phyloP scores from a whole-genome alignment of 768 basidiomycete species.

The Lanmaoa rubissima region DNA sequence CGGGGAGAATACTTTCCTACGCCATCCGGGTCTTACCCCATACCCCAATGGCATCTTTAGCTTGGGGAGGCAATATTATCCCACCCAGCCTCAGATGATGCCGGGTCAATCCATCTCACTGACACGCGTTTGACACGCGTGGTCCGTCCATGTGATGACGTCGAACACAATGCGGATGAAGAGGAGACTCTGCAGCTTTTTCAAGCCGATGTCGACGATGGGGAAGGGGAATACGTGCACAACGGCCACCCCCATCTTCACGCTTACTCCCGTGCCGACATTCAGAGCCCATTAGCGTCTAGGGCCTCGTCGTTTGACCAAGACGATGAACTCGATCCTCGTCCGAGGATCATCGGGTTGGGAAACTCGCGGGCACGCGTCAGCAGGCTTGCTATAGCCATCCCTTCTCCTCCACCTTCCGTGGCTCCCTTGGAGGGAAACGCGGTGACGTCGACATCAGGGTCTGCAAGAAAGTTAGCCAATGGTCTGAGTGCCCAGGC shows the following conservation, averaged over 20 bases:
- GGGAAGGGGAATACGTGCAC: conserved; percentile 12
- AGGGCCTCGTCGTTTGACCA: conserved; percentile 1
- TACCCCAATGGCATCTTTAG: conserved; percentile 36
- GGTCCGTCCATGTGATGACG: conserved; percentile 9
- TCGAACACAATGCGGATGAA: conserved; percentile 21
- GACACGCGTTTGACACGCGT: conserved; percentile 33
- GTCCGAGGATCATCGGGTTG: conserved; percentile 30
- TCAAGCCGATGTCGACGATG: conserved; percentile 22
- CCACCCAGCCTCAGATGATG: conserved; percentile 43
- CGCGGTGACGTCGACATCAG: conserved; percentile 19
- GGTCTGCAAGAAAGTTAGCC: conserved; percentile 10
- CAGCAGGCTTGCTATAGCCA: conserved; percentile 44
- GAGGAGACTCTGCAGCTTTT: conserved; percentile 28
- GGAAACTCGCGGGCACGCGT: conserved; percentile 47
- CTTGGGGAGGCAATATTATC: conserved; percentile 85
- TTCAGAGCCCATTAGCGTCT: background rate
- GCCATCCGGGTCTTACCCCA: conserved; percentile 14
- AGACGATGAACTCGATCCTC: conserved; percentile 14
- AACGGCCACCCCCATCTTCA: background rate
- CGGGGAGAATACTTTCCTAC: background rate
- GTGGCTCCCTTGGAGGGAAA: conserved; percentile 14
- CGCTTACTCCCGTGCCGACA: background rate
- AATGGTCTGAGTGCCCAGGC: conserved; percentile 71
- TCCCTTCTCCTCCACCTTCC: conserved; percentile 10
- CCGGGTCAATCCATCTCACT: conserved; percentile 36